Percentiles rank a stretch among this genome's conserved stretches.
phyloP scores from a whole-genome alignment of 1,139 yeast genomes.

The Suhomyces bribrorum region DNA sequence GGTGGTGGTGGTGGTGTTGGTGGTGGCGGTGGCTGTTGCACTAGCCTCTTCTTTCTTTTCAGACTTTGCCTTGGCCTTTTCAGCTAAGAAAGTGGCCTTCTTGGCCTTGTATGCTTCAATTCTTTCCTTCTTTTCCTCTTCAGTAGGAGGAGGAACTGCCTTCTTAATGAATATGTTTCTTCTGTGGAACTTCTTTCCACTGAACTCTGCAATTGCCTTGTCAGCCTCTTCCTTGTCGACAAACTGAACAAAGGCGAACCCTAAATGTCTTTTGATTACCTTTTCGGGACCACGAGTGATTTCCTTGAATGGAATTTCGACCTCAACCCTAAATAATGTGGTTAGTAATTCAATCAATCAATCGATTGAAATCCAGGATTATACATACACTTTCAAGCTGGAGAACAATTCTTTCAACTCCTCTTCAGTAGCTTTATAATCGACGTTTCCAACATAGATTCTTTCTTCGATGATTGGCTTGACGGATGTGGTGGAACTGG shows the following conservation, averaged over 20 bases:
- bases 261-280: constrained; percentile 43
- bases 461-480: constrained; percentile 43
- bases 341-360: constrained; percentile 10
- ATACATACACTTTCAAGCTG: constrained; percentile 39
- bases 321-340: constrained; percentile 22
- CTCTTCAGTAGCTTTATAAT: constrained; percentile 54
- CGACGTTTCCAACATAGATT: constrained; percentile 53
- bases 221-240: constrained; percentile 46
- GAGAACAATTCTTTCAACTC: constrained; percentile 50
- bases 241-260: constrained; percentile 58
- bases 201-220: constrained; percentile 45
- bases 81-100: constrained; percentile 25
- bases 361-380: neutral
- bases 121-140: constrained; percentile 45
- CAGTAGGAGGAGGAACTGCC: constrained; percentile 55
- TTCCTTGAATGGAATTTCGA: constrained; percentile 45
- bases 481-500: constrained; percentile 4
- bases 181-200: constrained; percentile 47
- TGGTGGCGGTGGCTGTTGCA: constrained; percentile 14
- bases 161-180: constrained; percentile 51
- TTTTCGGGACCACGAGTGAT: constrained; percentile 32
- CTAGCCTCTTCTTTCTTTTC: constrained; percentile 13
- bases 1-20: constrained; percentile 10
- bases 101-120: constrained; percentile 41
- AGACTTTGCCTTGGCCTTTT: constrained; percentile 22